phyloP scores from a whole-genome alignment of 2,329 filamentous ascomycete genomes.

The Diatrype stigma region DNA sequence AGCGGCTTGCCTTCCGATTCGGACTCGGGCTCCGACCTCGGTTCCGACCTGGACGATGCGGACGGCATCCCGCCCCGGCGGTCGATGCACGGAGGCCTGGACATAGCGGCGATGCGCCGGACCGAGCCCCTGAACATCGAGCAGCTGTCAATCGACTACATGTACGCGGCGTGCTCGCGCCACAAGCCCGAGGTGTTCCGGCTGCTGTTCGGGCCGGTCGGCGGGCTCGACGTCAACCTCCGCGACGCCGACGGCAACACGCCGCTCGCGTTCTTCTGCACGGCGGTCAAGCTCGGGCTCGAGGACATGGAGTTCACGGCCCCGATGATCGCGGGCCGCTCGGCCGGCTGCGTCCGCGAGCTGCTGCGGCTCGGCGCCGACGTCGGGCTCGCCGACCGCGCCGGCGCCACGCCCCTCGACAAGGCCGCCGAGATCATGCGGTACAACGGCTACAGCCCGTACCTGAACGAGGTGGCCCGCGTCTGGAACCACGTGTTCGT shows the following conservation, averaged over 20 bases:
- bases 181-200: slow-evolving; percentile 8
- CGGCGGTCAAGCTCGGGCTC: slow-evolving; percentile 7
- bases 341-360: slow-evolving; percentile 5
- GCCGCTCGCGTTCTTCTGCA: slow-evolving; percentile 15
- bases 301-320: slow-evolving; percentile 6
- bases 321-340: slow-evolving; percentile 2
- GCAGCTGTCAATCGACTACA: slow-evolving; percentile 4
- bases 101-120: neutral
- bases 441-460: slow-evolving; percentile 10
- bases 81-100: neutral
- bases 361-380: slow-evolving; percentile 6
- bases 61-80: neutral
- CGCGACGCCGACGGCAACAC: slow-evolving; percentile 14
- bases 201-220: slow-evolving; percentile 2
- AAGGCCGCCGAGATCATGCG: slow-evolving; percentile 7
- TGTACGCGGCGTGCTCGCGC: slow-evolving; percentile 12
- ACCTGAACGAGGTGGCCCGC: slow-evolving; percentile 13
- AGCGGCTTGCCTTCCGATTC: neutral
- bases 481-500: slow-evolving; percentile 25
- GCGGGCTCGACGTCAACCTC: slow-evolving; percentile 3
- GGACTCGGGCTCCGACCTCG: neutral
- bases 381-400: slow-evolving; percentile 4
- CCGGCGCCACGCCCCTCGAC: slow-evolving; percentile 10
- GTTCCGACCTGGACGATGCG: neutral
- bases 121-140: neutral